These are phyloP conservation scores for Phyllachora maydis DNA, from an alignment of 2,329 filamentous ascomycete genomes.

Conservation along the genomic window DNA sequence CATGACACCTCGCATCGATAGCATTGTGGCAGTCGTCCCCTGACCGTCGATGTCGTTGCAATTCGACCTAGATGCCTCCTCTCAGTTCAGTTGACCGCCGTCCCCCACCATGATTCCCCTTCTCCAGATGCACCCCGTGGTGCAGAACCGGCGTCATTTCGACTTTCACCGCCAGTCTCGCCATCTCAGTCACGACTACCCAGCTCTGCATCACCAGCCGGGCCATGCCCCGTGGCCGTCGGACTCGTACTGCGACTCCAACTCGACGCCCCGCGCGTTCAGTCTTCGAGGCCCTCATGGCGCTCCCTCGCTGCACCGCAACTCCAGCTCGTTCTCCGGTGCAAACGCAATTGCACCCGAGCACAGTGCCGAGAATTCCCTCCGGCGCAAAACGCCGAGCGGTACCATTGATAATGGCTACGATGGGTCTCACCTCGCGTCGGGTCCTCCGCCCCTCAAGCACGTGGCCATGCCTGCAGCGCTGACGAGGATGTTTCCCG, in stretches of 20 bases:
- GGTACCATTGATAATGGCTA: slow-evolving; percentile 87
- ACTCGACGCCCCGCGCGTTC: slow-evolving; percentile 11
- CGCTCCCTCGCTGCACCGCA: slow-evolving; percentile 10
- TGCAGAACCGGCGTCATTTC: slow-evolving; percentile 20
- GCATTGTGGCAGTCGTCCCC: too few species aligned
- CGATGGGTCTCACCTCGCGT: slow-evolving; percentile 61
- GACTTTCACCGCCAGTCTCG: slow-evolving; percentile 14
- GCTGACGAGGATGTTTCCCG: slow-evolving; percentile 14
- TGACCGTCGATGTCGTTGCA: too few species aligned
- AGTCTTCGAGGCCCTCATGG: slow-evolving; percentile 15
- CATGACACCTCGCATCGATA: too few species aligned
- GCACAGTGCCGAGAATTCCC: slow-evolving; percentile 43
- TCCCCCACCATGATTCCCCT: slow-evolving; percentile 32
- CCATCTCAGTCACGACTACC: slow-evolving; percentile 10
- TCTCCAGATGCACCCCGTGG: slow-evolving; percentile 28
- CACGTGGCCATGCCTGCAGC: slow-evolving; percentile 55
- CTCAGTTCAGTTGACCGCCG: too few species aligned
- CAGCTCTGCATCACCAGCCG: slow-evolving; percentile 8
- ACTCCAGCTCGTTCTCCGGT: slow-evolving; percentile 8
- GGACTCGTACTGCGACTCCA: slow-evolving; percentile 4
- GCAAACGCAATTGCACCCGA: slow-evolving; percentile 9
- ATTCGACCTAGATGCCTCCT: too few species aligned
- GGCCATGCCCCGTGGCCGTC: slow-evolving; percentile 3
- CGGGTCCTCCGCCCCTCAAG: slow-evolving; percentile 59
- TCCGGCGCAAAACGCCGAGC: slow-evolving; percentile 81